Evolutionary conservation across 176 grass and related monocot species (phyloP), one percentile per base, ranked within the genome.

Genomic region (Oryza nivara): DNA sequence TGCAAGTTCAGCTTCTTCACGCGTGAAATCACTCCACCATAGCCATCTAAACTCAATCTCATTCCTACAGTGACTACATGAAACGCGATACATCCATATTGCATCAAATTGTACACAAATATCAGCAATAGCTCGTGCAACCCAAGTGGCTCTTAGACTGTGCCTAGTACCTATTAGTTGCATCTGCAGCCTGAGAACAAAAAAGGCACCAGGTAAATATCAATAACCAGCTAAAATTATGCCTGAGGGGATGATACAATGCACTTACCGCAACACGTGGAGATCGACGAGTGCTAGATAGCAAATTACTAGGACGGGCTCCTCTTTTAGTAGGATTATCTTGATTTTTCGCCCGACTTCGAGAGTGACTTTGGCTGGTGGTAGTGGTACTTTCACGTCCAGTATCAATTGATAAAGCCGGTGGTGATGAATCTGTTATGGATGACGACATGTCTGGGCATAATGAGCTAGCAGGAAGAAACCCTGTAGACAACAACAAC

Each of bases 181-280:
- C n/a, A 66, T n/a, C 52, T 6, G 67, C n/a, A 56, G 36, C 49
- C 51, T 84, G 71, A 23, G 17, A 20, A 68, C 34, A 7, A n/a
- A 80, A 80, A 76, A 35, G 30, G 7, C 3, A n/a, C 0, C 25
- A 41, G 80, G 30, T 80, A 60, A 49, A 71, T 34, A 17, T 28
- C 4, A 72, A 77, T 80, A 43, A 32, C 36, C 12, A 19, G 4
- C 61, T 54, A 69, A 17, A 11, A 40, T 34, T 61, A 74, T 16
- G 17, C 11, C 5, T 3, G 11, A 72, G 32, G 79, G 35, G n/a
- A 41, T 13, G 43, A 76, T 14, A 77, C 6, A 30, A 58, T 34
- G 30, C 45, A 89, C 88, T 88, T 89, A 94, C 92, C 13, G 6
- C 56, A 16, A 91, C 60, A 40, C 78, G 90, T 61, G 88, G 70